Evolutionary conservation across 169 alveolate genomes (phyloP).

Genomic region (Cryptosporidium baileyi): DNA sequence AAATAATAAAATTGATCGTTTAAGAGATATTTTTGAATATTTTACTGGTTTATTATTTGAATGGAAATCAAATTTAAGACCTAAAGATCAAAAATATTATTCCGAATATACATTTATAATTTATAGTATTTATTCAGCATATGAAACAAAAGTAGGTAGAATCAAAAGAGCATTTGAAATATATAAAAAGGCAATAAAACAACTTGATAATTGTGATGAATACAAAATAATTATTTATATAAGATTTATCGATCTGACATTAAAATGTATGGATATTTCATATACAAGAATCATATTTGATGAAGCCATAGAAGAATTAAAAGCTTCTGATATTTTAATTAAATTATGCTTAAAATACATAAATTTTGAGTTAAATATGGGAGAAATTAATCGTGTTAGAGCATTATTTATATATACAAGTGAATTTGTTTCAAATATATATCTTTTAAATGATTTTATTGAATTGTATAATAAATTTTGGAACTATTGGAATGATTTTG

Average conservation of each 20-base stretch:
- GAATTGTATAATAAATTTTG: constrained; percentile 9
- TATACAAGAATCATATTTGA: constrained; percentile 45
- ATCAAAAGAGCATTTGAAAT: constrained; percentile 33
- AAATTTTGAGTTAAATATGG: constrained; percentile 49
- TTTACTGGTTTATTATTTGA: neutral
- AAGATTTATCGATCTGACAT: neutral
- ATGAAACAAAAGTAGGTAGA: constrained; percentile 40
- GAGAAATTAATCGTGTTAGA: constrained; percentile 49
- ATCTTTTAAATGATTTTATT: neutral
- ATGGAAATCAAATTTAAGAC: neutral
- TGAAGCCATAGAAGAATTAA: constrained; percentile 17
- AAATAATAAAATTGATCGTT: constrained; percentile 1
- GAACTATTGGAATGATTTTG: constrained; percentile 53
- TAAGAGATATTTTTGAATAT: constrained; percentile 33
- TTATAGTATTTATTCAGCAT: constrained; percentile 13
- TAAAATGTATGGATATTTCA: constrained; percentile 6
- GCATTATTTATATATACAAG: constrained; percentile 33
- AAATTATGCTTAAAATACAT: constrained; percentile 1
- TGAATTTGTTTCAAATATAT: constrained; percentile 40
- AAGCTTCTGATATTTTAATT: constrained; percentile 26
- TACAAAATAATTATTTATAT: constrained; percentile 5
- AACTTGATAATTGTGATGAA: constrained; percentile 6
- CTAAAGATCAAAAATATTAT: neutral
- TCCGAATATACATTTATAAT: constrained; percentile 12
- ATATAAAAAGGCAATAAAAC: neutral